Conservation (phyloP, 1,284 basidiomycete genomes). For the Rhodotorula sp. region DNA sequence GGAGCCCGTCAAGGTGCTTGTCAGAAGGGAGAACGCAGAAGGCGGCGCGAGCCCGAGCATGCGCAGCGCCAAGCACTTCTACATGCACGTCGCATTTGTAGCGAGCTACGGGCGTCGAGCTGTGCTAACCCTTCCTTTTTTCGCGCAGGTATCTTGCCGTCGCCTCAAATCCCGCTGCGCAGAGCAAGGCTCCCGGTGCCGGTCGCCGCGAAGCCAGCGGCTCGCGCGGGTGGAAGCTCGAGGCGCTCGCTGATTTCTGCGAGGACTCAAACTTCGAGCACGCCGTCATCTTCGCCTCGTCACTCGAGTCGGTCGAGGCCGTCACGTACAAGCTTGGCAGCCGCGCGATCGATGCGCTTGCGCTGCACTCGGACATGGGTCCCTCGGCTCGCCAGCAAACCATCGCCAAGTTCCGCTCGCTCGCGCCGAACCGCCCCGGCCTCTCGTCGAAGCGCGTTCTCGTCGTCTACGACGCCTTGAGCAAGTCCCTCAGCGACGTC, state of each 20-base stretch:
- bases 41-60: slow-evolving; percentile 7
- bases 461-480: slow-evolving; percentile 43
- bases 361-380: slow-evolving; percentile 43
- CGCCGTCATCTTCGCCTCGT: slow-evolving; percentile 55
- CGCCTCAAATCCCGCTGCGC: slow-evolving; percentile 10
- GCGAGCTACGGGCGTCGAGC: neutral
- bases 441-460: slow-evolving; percentile 38
- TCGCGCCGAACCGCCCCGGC: slow-evolving; percentile 20
- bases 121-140: neutral
- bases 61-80: slow-evolving; percentile 75
- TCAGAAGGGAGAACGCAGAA: slow-evolving; percentile 75
- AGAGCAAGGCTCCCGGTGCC: slow-evolving; percentile 29
- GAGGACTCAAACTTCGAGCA: slow-evolving; percentile 70
- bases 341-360: slow-evolving; percentile 48
- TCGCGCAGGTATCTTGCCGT: slow-evolving; percentile 37
- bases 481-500: slow-evolving; percentile 36
- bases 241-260: slow-evolving; percentile 87
- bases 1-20: slow-evolving; percentile 92
- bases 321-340: slow-evolving; percentile 49
- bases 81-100: slow-evolving; percentile 59
- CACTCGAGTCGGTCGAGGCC: slow-evolving; percentile 47
- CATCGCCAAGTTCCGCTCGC: slow-evolving; percentile 41
- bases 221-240: slow-evolving; percentile 86
- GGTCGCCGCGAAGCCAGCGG: slow-evolving; percentile 26
- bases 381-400: slow-evolving; percentile 32